phyloP scores from a whole-genome alignment of 2,329 filamentous ascomycete species.

The Drechslerella dactyloides region DNA sequence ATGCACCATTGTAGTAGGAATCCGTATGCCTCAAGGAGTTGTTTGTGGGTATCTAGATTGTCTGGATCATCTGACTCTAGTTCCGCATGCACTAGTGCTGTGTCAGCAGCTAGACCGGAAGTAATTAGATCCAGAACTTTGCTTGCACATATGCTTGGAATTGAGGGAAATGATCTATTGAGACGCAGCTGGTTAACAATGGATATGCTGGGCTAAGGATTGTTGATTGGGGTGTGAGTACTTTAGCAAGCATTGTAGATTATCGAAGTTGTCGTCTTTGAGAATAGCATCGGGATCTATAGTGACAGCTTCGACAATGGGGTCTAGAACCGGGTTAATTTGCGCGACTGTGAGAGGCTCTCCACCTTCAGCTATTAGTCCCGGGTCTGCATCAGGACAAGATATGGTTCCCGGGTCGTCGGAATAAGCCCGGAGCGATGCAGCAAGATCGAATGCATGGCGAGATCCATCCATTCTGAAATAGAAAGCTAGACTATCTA shows the following conservation, averaged over 20 bases:
- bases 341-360: slow-evolving; percentile 78
- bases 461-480: slow-evolving; percentile 15
- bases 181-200: background rate
- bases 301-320: slow-evolving; percentile 88
- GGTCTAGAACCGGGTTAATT: slow-evolving; percentile 85
- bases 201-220: background rate
- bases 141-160: slow-evolving; percentile 82
- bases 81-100: slow-evolving; percentile 82
- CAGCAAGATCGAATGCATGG: slow-evolving; percentile 86
- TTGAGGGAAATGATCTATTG: slow-evolving; percentile 74
- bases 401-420: slow-evolving; percentile 84
- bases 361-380: slow-evolving; percentile 82
- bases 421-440: slow-evolving; percentile 95
- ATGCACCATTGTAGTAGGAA: slow-evolving; percentile 96
- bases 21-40: slow-evolving; percentile 88
- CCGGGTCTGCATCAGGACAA: slow-evolving; percentile 82
- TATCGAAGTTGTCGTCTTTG: slow-evolving; percentile 81
- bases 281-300: slow-evolving; percentile 89
- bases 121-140: slow-evolving; percentile 91
- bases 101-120: slow-evolving; percentile 82
- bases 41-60: slow-evolving; percentile 82
- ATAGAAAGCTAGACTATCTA: no score
- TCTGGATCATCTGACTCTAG: slow-evolving; percentile 92
- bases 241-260: slow-evolving; percentile 94
- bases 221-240: slow-evolving; percentile 60